A percentile compares a stretch with the other conserved stretches of the same genome.
Conservation (phyloP, 768 basidiomycete genomes). For the Mycena rebaudengoi region DNA sequence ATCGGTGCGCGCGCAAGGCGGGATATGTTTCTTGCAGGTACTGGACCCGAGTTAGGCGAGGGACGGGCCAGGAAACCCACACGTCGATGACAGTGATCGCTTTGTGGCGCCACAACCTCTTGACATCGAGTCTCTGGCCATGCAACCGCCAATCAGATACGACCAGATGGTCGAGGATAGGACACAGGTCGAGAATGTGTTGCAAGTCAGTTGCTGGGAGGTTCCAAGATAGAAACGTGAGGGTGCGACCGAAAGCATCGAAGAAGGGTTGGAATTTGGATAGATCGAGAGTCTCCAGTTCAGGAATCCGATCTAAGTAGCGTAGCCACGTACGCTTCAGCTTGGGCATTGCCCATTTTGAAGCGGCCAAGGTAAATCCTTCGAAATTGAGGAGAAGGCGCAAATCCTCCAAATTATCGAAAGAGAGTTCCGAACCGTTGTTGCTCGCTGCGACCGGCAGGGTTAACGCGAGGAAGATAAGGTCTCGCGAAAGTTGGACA, state of each 20-base stretch:
- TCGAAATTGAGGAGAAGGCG: background rate
- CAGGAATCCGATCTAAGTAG: background rate
- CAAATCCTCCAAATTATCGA: background rate
- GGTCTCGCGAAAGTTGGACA: background rate
- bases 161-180: background rate
- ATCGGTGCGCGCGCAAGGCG: too few relatives aligned
- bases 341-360: background rate
- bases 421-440: background rate
- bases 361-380: background rate
- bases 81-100: background rate
- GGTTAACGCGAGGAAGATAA: background rate
- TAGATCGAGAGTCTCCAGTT: too few relatives aligned
- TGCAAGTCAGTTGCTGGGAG: background rate
- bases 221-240: background rate
- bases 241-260: background rate
- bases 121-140: background rate
- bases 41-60: too few relatives aligned
- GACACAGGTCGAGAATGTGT: background rate
- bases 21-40: too few relatives aligned
- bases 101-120: background rate
- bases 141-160: background rate
- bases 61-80: too few relatives aligned
- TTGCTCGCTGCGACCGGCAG: background rate
- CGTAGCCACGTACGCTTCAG: background rate
- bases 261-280: background rate